These are phyloP conservation scores for Cercospora berteroae DNA, from an alignment of 2,329 filamentous ascomycete species.

Conservation along the genomic window DNA sequence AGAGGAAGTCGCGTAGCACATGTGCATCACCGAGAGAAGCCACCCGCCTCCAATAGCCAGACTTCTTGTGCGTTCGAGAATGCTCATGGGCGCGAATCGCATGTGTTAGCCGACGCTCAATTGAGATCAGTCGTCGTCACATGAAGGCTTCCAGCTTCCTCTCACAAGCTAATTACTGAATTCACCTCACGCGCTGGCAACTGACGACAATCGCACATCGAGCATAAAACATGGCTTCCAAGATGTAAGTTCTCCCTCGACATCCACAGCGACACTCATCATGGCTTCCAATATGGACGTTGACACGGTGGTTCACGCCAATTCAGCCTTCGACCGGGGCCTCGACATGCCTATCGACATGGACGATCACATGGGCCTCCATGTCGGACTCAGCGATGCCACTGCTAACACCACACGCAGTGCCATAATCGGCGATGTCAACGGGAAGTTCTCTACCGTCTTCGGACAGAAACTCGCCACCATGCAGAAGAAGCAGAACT, in stretches of 20 bases:
- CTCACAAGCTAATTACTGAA: conserved; percentile 5
- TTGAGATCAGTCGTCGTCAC: neutral
- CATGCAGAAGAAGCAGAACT: conserved; percentile 82
- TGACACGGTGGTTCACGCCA: neutral
- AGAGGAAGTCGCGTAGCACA: neutral
- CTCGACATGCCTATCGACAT: neutral
- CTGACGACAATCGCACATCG: neutral
- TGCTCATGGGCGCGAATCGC: neutral
- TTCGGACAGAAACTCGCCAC: conserved; percentile 72
- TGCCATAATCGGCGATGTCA: conserved; percentile 69
- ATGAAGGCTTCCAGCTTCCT: neutral
- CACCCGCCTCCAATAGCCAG: neutral
- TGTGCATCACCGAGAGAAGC: neutral
- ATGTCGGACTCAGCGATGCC: neutral
- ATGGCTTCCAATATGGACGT: conserved; percentile 60
- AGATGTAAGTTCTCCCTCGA: conserved; percentile 7
- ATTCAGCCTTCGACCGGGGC: neutral
- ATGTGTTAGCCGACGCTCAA: neutral
- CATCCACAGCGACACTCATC: conserved; percentile 8
- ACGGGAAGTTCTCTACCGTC: conserved; percentile 71
- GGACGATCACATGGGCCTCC: conserved; percentile 8
- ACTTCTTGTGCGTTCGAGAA: neutral
- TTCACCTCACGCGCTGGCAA: conserved; percentile 1
- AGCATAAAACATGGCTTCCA: conserved; percentile 9
- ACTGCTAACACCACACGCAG: neutral